A percentile compares a stretch with the other conserved stretches of the same genome.
Conservation (phyloP, 2,329 filamentous ascomycete species). For the Akanthomyces uredinophilus region DNA sequence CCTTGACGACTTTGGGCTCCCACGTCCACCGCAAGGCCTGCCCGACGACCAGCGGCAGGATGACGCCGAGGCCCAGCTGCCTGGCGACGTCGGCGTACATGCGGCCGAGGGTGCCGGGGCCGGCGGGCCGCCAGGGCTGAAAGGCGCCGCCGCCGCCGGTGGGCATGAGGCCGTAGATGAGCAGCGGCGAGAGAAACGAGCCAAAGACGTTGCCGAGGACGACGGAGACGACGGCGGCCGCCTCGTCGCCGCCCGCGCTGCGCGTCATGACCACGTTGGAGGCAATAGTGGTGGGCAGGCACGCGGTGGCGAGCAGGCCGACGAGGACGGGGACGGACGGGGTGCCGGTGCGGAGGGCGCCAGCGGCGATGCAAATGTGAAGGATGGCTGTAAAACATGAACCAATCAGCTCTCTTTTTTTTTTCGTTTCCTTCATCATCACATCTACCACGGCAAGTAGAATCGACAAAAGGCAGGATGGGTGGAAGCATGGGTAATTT, state of each 20-base stretch:
- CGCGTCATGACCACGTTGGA: slow-evolving; percentile 72
- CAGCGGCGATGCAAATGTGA: slow-evolving; percentile 43
- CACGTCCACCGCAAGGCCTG: slow-evolving; percentile 52
- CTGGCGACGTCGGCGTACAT: slow-evolving; percentile 65
- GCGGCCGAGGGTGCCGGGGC: slow-evolving; percentile 53
- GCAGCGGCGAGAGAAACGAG: slow-evolving; percentile 60
- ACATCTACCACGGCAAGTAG: no score
- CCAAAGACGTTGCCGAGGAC: slow-evolving; percentile 65
- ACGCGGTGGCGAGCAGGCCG: slow-evolving; percentile 62
- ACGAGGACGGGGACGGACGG: slow-evolving; percentile 62
- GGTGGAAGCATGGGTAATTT: no score
- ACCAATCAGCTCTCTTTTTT: no score
- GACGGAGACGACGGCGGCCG: slow-evolving; percentile 61
- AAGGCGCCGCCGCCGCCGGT: slow-evolving; percentile 45
- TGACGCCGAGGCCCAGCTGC: slow-evolving; percentile 62
- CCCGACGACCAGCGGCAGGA: slow-evolving; percentile 58
- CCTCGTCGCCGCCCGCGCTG: slow-evolving; percentile 61
- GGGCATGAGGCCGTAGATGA: slow-evolving; percentile 58
- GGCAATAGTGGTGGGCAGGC: slow-evolving; percentile 66
- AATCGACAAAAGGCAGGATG: no score
- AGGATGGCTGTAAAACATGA: slow-evolving; percentile 38
- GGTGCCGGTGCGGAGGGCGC: slow-evolving; percentile 44
- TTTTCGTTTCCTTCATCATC: no score
- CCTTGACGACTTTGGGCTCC: slow-evolving; percentile 46
- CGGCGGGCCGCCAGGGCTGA: slow-evolving; percentile 49